Evolutionary conservation across 2,329 filamentous ascomycete genomes (phyloP).

Genomic region (Aspergillaceae sp.): DNA sequence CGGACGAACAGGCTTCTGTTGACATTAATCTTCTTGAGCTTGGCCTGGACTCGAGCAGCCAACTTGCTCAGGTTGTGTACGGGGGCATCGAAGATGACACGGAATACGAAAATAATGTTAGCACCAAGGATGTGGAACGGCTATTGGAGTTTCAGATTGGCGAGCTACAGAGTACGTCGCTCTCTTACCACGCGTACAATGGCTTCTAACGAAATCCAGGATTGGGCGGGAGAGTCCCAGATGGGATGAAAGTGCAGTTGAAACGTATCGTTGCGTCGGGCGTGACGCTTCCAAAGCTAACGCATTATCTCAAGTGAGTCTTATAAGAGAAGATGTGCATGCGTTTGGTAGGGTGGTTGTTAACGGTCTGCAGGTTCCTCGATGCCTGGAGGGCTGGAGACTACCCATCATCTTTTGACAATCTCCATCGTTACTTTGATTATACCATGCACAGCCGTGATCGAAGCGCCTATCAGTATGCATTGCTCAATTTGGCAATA

Average conservation of each 20-base stretch:
- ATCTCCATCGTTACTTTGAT: conserved; percentile 90
- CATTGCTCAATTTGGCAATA: conserved; percentile 83
- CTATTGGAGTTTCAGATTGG: conserved; percentile 82
- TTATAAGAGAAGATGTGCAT: not conserved
- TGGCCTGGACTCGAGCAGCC: conserved; percentile 44
- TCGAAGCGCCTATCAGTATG: conserved; percentile 86
- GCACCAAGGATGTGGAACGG: conserved; percentile 69
- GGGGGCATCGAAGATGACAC: conserved; percentile 37
- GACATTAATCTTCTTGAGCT: conserved; percentile 55
- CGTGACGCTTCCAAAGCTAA: conserved; percentile 60
- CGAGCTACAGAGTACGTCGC: conserved; percentile 63
- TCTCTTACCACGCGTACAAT: conserved; percentile 13
- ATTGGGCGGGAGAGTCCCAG: conserved; percentile 68
- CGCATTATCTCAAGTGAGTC: conserved; percentile 62
- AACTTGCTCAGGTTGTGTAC: conserved; percentile 44
- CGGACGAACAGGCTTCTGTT: conserved; percentile 43
- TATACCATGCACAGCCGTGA: conserved; percentile 84
- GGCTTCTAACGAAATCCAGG: conserved; percentile 40
- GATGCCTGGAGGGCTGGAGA: conserved; percentile 89
- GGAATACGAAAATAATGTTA: conserved; percentile 44
- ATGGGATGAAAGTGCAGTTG: conserved; percentile 63
- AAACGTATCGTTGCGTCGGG: conserved; percentile 59
- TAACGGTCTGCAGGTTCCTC: conserved; percentile 55
- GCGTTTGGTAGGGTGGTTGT: not conserved
- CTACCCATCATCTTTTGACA: conserved; percentile 81